Evolutionary conservation across 2,329 filamentous ascomycete species (phyloP).

Genomic region (Curvularia verruculosa): DNA sequence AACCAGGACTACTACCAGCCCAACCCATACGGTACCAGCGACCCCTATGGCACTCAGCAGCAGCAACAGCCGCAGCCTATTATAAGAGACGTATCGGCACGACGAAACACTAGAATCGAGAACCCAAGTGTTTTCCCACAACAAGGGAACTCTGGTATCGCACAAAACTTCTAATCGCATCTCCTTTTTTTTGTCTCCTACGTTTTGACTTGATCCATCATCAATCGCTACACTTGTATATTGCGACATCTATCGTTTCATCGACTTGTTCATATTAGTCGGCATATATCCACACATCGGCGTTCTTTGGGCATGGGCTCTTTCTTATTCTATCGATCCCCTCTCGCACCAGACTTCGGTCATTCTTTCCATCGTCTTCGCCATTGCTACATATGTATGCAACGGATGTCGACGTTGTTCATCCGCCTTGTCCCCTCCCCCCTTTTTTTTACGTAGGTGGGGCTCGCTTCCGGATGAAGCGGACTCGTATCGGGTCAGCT

Average conservation of each 20-base stretch:
- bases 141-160: constrained; percentile 88
- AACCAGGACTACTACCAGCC: constrained; percentile 62
- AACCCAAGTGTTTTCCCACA: constrained; percentile 87
- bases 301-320: constrained; percentile 9
- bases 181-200: not conserved
- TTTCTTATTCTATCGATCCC: not conserved
- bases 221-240: constrained; percentile 24
- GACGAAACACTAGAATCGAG: constrained; percentile 94
- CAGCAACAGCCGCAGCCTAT: constrained; percentile 68
- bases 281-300: constrained; percentile 21
- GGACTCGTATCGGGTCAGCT: not conserved
- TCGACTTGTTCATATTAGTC: constrained; percentile 9
- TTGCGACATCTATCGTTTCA: constrained; percentile 18
- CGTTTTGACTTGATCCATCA: constrained; percentile 10
- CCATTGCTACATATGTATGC: constrained; percentile 17
- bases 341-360: constrained; percentile 15
- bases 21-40: constrained; percentile 62
- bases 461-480: not conserved
- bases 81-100: constrained; percentile 89
- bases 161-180: constrained; percentile 84
- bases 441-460: constrained; percentile 15
- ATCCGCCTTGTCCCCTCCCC: constrained; percentile 10
- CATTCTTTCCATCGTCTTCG: constrained; percentile 6
- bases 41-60: constrained; percentile 59
- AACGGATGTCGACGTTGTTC: constrained; percentile 7